phyloP scores from a whole-genome alignment of 192 early-diverging fungal genomes.

The Phycomyces blakesleeanus region DNA sequence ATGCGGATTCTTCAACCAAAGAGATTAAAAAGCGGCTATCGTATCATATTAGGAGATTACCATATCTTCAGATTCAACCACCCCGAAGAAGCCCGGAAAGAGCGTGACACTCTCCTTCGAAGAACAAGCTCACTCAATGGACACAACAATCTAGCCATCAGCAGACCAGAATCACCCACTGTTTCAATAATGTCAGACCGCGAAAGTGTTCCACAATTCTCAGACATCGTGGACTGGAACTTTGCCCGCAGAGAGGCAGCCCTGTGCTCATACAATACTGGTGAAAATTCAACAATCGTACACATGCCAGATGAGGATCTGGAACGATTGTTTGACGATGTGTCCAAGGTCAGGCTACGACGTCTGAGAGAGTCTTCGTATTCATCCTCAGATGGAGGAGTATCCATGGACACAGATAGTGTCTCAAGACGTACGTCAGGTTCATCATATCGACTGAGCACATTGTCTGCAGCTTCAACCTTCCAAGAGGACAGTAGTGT shows the following conservation, averaged over 20 bases:
- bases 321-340: conserved; percentile 54
- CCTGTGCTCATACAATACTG: conserved; percentile 36
- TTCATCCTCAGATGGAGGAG: background rate
- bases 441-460: conserved; percentile 16
- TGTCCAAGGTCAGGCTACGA: conserved; percentile 45
- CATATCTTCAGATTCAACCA: conserved; percentile 86
- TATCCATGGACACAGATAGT: conserved; percentile 1
- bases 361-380: conserved; percentile 20
- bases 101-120: conserved; percentile 39
- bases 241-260: conserved; percentile 70
- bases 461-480: conserved; percentile 10
- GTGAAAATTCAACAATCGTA: conserved; percentile 41
- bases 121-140: background rate
- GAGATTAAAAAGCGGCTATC: conserved; percentile 64
- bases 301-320: conserved; percentile 52
- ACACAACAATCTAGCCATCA: background rate
- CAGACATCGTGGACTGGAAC: conserved; percentile 67
- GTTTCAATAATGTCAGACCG: conserved; percentile 31
- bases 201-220: conserved; percentile 12
- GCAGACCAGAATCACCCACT: conserved; percentile 21
- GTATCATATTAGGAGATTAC: conserved; percentile 75
- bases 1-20: conserved; percentile 54
- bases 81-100: conserved; percentile 73
- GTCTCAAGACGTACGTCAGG: conserved; percentile 15
- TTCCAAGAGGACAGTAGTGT: conserved; percentile 4